Evolutionary conservation across 495 filamentous ascomycete genomes (phyloP).

Genomic region (Emericellopsis terricola): DNA sequence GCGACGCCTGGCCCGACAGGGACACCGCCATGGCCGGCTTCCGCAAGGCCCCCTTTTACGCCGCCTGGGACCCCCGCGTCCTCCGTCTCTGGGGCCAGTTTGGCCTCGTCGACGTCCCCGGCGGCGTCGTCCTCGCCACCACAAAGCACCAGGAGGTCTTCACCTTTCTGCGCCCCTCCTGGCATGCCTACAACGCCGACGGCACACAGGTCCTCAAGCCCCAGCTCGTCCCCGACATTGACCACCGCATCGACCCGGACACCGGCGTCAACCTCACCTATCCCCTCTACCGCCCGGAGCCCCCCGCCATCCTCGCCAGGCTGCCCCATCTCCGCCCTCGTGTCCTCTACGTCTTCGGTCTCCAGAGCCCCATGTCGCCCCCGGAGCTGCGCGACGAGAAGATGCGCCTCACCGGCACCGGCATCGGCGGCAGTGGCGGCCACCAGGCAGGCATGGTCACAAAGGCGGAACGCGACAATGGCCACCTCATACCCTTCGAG

Average conservation of each 20-base stretch:
- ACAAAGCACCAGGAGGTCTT: conserved; percentile 44
- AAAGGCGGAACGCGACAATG: conserved; percentile 44
- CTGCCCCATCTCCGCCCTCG: conserved; percentile 57
- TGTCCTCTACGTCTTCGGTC: conserved; percentile 71
- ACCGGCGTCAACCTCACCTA: conserved; percentile 6
- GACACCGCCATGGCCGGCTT: conserved; percentile 42
- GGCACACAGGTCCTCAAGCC: conserved; percentile 10
- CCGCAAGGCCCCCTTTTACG: conserved; percentile 44
- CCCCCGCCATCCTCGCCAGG: conserved; percentile 36
- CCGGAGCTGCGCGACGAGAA: conserved; percentile 34
- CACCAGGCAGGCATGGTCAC: conserved; percentile 45
- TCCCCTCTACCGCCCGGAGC: conserved; percentile 67
- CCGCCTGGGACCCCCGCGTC: conserved; percentile 54
- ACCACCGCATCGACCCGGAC: not conserved
- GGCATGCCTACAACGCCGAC: conserved; percentile 10
- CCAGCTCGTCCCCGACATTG: conserved; percentile 6
- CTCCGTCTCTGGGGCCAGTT: conserved; percentile 44
- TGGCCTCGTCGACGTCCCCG: conserved; percentile 35
- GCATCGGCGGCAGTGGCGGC: conserved; percentile 52
- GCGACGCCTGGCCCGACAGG: conserved; percentile 56
- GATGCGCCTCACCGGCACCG: conserved; percentile 44
- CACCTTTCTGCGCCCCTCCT: conserved; percentile 27
- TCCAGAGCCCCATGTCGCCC: conserved; percentile 38
- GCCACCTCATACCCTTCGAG: conserved; percentile 80
- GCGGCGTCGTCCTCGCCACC: conserved; percentile 36